Evolutionary conservation across 192 early-diverging fungal species (phyloP).

Genomic region (Neocallimastix lanati): DNA sequence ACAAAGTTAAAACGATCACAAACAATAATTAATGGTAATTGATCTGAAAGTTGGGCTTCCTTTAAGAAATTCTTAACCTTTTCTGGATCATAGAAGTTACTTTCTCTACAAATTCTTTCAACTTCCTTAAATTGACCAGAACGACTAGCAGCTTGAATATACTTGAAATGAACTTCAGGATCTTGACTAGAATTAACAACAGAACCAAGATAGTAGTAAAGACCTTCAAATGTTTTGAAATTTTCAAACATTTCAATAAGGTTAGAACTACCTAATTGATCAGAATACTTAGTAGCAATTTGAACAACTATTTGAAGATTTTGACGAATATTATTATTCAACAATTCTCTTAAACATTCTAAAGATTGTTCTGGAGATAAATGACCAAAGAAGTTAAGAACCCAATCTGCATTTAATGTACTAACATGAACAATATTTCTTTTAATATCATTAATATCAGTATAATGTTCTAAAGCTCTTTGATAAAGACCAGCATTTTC

Average conservation of each 20-base stretch:
- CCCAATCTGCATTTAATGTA: constrained; percentile 72
- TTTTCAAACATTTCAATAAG: constrained; percentile 84
- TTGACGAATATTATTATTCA: constrained; percentile 77
- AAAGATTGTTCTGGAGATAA: constrained; percentile 94
- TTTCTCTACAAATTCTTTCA: constrained; percentile 91
- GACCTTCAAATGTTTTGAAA: constrained; percentile 76
- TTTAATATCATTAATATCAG: constrained; percentile 91
- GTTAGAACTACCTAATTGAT: constrained; percentile 72
- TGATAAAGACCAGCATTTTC: constrained; percentile 97
- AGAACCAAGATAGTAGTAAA: constrained; percentile 94
- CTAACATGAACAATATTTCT: constrained; percentile 80
- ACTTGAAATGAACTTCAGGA: constrained; percentile 92
- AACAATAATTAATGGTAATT: constrained; percentile 94
- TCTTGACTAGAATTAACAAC: constrained; percentile 91
- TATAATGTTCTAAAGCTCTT: constrained; percentile 89
- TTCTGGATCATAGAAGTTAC: constrained; percentile 89
- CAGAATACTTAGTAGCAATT: constrained; percentile 90
- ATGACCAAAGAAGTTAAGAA: constrained; percentile 84
- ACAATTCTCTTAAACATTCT: constrained; percentile 85
- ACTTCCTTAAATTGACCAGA: constrained; percentile 94
- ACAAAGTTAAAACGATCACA: constrained; percentile 96
- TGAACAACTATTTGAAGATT: constrained; percentile 92
- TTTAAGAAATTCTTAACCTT: constrained; percentile 99
- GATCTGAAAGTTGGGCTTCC: constrained; percentile 86
- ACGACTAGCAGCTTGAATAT: constrained; percentile 86